Base-by-base conservation (phyloP, 129 eudicot species). In the Deinandra increscens region DNA sequence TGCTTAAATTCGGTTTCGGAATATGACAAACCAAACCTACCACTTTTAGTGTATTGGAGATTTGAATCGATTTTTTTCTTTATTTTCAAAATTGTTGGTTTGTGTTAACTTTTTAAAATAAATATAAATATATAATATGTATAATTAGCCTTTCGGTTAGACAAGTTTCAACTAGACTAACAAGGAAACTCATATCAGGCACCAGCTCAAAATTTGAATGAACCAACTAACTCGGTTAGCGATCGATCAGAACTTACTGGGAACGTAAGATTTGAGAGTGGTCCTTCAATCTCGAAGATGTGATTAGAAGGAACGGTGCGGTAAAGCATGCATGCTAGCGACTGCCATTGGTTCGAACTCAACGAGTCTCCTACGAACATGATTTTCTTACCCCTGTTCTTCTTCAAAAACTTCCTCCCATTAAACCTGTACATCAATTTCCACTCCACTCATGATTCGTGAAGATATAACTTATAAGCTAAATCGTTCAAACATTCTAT, bases 331-430 rank as follows among this genome's bases (percentile, higher is more conserved):
- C 97, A 91, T 12, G 82, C 82, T 39, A 91, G 44, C 26, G 97
- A 91, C 46, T 91, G 85, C 93, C 91, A 88, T 29, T 88, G 91
- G 44, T 86, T 91, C 29, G 71, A 71, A 78, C 97, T 84, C 66
- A 91, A 59, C 2, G 97, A 91, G 77, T 91, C 97, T 29, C 97
- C 97, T n/a, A 91, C 95, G 43, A 87, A 91, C 91, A 88, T 87
- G 7, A 91, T 85, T 50, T 82, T 88, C 58, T 86, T 86, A 33
- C 94, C 86, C 54, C 87, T 74, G 33, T 61, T 84, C 68, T 75
- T 82, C 71, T 75, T 65, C 78, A 88, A n/a, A 23, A 91, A 84
- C 56, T 55, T 86, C 64, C 67, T 15, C 10, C 96, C 97, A 4
- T 88, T 63, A 65, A 88, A 86, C 77, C 97, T 91, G 50, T 33